Evolutionary conservation across 1,284 basidiomycete species (phyloP).

Genomic region (Rugiboletus extremiorientalis): DNA sequence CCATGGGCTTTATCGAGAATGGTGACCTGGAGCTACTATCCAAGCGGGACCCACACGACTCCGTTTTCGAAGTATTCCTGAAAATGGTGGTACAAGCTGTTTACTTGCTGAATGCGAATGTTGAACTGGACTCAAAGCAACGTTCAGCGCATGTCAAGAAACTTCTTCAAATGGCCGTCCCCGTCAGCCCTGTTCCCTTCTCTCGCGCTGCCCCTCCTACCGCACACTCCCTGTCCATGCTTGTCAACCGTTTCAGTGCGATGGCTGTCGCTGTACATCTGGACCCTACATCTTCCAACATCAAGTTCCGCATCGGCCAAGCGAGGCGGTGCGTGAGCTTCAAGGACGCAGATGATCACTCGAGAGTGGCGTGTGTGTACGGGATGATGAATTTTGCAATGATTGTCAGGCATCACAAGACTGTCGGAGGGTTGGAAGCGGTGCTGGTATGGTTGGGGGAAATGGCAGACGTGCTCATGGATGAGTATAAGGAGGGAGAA

Average conservation of each 20-base stretch:
- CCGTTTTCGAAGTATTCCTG: constrained; percentile 79
- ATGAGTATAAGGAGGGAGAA: constrained; percentile 49
- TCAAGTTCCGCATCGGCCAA: constrained; percentile 55
- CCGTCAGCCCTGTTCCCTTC: constrained; percentile 71
- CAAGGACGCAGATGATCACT: constrained; percentile 63
- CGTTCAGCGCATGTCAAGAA: constrained; percentile 58
- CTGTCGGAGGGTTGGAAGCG: constrained; percentile 48
- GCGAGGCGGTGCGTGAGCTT: constrained; percentile 74
- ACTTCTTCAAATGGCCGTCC: constrained; percentile 76
- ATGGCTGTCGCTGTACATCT: constrained; percentile 79
- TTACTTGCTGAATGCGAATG: constrained; percentile 29
- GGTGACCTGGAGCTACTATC: constrained; percentile 58
- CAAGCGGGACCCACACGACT: constrained; percentile 57
- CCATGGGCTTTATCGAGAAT: constrained; percentile 74
- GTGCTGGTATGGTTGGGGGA: constrained; percentile 70
- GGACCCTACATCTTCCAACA: constrained; percentile 52
- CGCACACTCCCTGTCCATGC: constrained; percentile 66
- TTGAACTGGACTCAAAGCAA: constrained; percentile 35
- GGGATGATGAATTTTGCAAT: constrained; percentile 78
- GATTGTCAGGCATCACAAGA: constrained; percentile 59
- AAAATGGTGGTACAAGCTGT: constrained; percentile 70
- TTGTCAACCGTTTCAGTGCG: constrained; percentile 86
- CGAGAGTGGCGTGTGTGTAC: constrained; percentile 72
- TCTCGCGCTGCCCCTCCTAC: constrained; percentile 54
- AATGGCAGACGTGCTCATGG: constrained; percentile 57